Evolutionary conservation across 176 grass and related monocot genomes (phyloP).

Genomic region (Thalia dealbata): DNA sequence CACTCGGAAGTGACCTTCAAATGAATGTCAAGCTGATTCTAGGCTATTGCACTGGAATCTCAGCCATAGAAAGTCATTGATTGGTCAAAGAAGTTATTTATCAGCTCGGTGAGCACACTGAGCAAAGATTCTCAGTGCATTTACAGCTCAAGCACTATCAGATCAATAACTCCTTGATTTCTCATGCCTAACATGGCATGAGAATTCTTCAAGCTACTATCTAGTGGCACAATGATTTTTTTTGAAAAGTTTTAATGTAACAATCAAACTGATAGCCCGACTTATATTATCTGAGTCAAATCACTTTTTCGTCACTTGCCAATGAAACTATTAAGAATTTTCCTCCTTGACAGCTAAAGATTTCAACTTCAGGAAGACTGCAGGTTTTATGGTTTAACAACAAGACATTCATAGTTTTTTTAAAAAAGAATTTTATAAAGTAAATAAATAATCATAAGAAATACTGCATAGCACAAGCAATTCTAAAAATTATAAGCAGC

Average conservation of each 20-base stretch:
- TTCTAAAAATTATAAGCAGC: background rate
- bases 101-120: background rate
- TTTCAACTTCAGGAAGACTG: background rate
- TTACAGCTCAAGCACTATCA: background rate
- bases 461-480: background rate
- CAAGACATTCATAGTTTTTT: background rate
- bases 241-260: too few relatives aligned
- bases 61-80: too few relatives aligned
- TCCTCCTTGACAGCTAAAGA: background rate
- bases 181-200: background rate
- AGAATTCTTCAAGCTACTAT: slow-evolving; percentile 1
- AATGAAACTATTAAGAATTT: background rate
- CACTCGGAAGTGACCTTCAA: too few relatives aligned
- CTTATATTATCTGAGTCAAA: background rate
- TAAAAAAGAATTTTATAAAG: background rate
- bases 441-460: background rate
- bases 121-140: background rate
- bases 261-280: background rate
- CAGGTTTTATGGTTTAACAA: background rate
- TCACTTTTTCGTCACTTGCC: background rate
- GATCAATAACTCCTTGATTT: background rate
- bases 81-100: background rate
- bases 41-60: too few relatives aligned
- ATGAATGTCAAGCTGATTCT: too few relatives aligned
- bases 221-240: too few relatives aligned